phyloP scores from a whole-genome alignment of 2,329 filamentous ascomycete species.

The Epichloe elymi region DNA sequence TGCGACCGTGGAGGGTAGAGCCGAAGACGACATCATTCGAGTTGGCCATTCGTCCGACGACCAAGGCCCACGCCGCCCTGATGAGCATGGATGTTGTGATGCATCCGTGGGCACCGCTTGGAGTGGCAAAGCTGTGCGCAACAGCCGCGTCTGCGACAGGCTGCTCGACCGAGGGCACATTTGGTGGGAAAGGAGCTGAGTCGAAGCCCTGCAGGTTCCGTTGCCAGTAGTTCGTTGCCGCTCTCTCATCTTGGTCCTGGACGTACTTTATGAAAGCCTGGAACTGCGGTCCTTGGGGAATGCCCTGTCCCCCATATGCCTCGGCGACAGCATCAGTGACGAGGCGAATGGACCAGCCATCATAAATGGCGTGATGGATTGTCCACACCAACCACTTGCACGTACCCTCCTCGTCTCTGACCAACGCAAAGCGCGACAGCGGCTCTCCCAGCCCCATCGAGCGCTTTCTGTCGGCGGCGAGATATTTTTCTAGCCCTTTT shows the following conservation, averaged over 20 bases:
- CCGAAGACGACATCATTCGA: slow-evolving; percentile 27
- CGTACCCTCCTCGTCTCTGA: slow-evolving; percentile 15
- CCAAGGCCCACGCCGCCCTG: slow-evolving; percentile 33
- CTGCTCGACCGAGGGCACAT: slow-evolving; percentile 28
- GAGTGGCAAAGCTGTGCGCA: slow-evolving; percentile 13
- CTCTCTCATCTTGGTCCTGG: slow-evolving; percentile 19
- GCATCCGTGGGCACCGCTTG: slow-evolving; percentile 7
- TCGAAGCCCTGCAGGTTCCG: slow-evolving; percentile 25
- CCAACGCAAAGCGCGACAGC: slow-evolving; percentile 27
- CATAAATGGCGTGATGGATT: slow-evolving; percentile 39
- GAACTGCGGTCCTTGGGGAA: slow-evolving; percentile 15
- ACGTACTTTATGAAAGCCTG: slow-evolving; percentile 33
- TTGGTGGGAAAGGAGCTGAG: slow-evolving; percentile 27
- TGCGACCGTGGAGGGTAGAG: slow-evolving; percentile 27
- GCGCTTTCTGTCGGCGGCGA: slow-evolving; percentile 22
- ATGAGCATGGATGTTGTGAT: slow-evolving; percentile 7
- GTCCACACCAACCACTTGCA: slow-evolving; percentile 26
- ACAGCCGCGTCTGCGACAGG: slow-evolving; percentile 32
- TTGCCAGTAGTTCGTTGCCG: slow-evolving; percentile 29
- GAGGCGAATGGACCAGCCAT: slow-evolving; percentile 32
- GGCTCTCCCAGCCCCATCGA: slow-evolving; percentile 25
- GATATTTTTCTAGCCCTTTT: slow-evolving; percentile 21
- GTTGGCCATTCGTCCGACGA: slow-evolving; percentile 35
- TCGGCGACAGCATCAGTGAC: slow-evolving; percentile 20
- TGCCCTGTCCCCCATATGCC: background rate